These are phyloP conservation scores for Aspergillus cejpii DNA, from an alignment of 2,329 filamentous ascomycete genomes.

Conservation along the genomic window DNA sequence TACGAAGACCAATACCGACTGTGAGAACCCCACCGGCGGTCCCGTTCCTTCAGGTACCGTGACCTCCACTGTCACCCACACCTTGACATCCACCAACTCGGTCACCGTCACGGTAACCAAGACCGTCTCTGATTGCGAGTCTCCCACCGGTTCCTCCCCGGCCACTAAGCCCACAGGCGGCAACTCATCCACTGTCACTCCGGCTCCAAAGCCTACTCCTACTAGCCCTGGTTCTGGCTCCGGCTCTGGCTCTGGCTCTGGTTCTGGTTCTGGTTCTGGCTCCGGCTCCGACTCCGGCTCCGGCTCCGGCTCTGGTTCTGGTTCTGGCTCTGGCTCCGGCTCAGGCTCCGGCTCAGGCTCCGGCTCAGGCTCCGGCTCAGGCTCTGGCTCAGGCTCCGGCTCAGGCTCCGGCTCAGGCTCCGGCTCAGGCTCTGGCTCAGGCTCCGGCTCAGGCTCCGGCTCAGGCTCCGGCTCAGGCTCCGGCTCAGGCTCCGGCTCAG, in stretches of 20 bases:
- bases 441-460: background rate
- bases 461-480: background rate
- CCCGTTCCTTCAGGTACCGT: background rate
- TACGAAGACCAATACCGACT: background rate
- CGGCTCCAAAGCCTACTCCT: background rate
- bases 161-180: no score
- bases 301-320: background rate
- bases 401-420: background rate
- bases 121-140: background rate
- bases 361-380: background rate
- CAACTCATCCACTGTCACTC: no score
- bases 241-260: background rate
- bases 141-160: background rate
- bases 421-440: background rate
- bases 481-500: background rate
- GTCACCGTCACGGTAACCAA: background rate
- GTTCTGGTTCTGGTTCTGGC: background rate
- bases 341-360: no score
- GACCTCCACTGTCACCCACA: background rate
- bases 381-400: background rate
- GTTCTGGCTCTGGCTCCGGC: background rate
- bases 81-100: background rate
- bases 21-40: background rate
- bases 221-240: background rate
- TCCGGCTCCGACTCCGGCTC: no score